Evolutionary conservation across 768 basidiomycete genomes (phyloP).

Genomic region (Goffeauzyma gilvescens): DNA sequence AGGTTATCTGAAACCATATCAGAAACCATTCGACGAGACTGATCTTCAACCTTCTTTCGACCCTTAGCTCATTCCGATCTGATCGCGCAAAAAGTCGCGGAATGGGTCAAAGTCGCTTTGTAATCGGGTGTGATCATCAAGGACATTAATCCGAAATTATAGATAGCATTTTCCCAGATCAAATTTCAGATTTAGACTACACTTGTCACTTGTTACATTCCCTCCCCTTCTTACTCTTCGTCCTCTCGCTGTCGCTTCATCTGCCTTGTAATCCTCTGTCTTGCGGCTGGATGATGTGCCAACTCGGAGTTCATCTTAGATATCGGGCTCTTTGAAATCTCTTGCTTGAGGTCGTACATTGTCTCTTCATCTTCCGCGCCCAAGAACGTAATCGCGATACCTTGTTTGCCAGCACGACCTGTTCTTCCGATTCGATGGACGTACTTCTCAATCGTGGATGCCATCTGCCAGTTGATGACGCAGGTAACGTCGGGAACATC

Average conservation of each 20-base stretch:
- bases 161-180: too few relatives aligned
- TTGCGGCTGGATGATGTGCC: conserved; percentile 76
- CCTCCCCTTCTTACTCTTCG: too few relatives aligned
- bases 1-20: too few relatives aligned
- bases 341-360: conserved; percentile 95
- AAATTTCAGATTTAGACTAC: too few relatives aligned
- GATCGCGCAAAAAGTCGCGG: conserved; percentile 12
- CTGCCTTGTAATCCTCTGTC: conserved; percentile 73
- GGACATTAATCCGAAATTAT: too few relatives aligned
- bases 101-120: conserved; percentile 6
- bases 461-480: conserved; percentile 97
- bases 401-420: conserved; percentile 90
- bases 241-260: conserved; percentile 78
- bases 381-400: conserved; percentile 84
- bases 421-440: conserved; percentile 97
- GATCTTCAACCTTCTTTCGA: neutral
- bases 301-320: conserved; percentile 74
- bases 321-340: conserved; percentile 84
- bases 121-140: too few relatives aligned
- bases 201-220: conserved; percentile 12
- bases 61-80: conserved; percentile 13
- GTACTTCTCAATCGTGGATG: conserved; percentile 84
- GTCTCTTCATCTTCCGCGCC: conserved; percentile 83
- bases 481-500: conserved; percentile 92
- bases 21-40: too few relatives aligned